Evolutionary conservation across 2,329 filamentous ascomycete genomes (phyloP).

Genomic region (Falciphora oryzae): DNA sequence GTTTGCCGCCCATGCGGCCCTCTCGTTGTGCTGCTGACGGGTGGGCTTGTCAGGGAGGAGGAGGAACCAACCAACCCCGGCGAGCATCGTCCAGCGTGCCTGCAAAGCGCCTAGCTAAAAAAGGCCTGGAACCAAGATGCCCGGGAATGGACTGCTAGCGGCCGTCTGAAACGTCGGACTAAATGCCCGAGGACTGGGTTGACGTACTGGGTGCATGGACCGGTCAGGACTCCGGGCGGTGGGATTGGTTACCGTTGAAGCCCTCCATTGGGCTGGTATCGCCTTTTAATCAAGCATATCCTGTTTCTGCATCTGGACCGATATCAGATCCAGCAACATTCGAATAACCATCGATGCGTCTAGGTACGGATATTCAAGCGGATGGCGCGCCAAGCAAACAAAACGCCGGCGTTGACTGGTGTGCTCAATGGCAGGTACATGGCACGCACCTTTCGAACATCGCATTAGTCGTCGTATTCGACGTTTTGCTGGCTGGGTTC

Average conservation of each 20-base stretch:
- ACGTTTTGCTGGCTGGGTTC: no score
- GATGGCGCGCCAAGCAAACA: not conserved
- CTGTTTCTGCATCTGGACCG: not conserved
- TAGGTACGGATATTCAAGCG: not conserved
- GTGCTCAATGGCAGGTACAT: no score
- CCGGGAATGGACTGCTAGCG: not conserved
- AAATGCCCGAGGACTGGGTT: not conserved
- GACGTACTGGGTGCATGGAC: not conserved
- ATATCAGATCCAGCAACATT: not conserved
- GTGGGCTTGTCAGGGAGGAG: no score
- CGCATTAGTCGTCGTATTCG: no score
- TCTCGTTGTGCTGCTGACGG: no score
- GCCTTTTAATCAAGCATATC: not conserved
- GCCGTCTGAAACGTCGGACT: not conserved
- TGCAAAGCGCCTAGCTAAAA: no score
- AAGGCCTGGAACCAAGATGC: not conserved
- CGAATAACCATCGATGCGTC: not conserved
- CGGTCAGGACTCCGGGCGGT: not conserved
- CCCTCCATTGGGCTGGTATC: not conserved
- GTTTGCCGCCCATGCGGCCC: no score
- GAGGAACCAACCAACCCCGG: no score
- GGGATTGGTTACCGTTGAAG: not conserved
- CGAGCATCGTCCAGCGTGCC: no score
- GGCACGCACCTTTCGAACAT: no score
- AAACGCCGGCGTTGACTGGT: not conserved